Conservation (phyloP, 2,329 filamentous ascomycete species). For the Dothistroma pini region DNA sequence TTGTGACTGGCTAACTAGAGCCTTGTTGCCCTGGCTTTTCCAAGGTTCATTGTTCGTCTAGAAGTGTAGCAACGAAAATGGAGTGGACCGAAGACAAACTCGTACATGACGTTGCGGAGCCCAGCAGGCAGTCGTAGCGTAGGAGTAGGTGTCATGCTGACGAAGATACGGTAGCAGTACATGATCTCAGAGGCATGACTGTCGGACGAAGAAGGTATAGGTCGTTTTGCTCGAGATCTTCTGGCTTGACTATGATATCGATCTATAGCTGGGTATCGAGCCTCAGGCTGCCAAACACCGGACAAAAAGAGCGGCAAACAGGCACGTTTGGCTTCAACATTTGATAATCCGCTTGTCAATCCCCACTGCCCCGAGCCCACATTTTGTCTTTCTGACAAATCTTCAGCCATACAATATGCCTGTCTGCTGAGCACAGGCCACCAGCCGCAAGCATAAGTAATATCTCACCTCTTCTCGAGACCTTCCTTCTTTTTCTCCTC, state of each 20-base stretch:
- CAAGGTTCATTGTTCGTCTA: background rate
- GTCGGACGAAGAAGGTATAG: no score
- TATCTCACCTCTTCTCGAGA: background rate
- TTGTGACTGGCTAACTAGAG: background rate
- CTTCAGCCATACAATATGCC: background rate
- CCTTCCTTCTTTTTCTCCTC: background rate
- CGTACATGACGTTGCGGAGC: background rate
- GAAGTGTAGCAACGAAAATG: background rate
- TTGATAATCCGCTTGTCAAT: no score
- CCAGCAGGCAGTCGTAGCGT: background rate
- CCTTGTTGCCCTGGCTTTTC: background rate
- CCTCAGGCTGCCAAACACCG: no score
- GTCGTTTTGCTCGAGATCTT: no score
- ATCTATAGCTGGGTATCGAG: no score
- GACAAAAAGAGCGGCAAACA: no score
- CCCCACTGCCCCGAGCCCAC: background rate
- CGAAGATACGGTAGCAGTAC: background rate
- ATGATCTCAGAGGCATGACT: no score
- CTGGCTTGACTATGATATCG: no score
- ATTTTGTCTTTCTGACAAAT: background rate
- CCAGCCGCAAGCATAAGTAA: background rate
- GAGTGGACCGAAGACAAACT: background rate
- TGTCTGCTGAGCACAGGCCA: background rate
- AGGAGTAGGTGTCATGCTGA: background rate
- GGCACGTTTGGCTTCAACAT: no score